A percentile compares a stretch with the other conserved stretches of the same genome.
Evolutionary conservation across 257 asterid genomes (phyloP).

Genomic region (Marsdenia floribunda): DNA sequence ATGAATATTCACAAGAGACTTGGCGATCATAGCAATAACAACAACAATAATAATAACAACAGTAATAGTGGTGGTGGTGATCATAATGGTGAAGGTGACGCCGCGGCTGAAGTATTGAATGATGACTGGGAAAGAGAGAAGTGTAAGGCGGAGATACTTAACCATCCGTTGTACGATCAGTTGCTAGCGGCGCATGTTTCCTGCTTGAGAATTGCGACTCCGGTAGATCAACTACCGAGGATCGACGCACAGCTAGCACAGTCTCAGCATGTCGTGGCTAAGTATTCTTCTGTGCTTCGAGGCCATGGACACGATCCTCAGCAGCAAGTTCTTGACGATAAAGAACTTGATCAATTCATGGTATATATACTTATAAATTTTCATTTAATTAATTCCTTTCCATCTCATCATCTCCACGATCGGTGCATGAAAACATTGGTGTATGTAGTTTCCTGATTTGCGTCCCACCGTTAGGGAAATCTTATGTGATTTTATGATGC

Average conservation of each 20-base stretch:
- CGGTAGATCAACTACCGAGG: constrained; percentile 96
- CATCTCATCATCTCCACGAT: not conserved
- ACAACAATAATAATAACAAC: not conserved
- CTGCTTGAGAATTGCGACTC: constrained; percentile 92
- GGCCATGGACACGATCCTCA: constrained; percentile 53
- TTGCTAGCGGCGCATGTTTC: constrained; percentile 84
- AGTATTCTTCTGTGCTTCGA: constrained; percentile 49
- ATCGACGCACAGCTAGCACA: constrained; percentile 94
- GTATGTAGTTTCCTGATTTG: not conserved
- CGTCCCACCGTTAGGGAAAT: not conserved
- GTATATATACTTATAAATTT: constrained; percentile 24
- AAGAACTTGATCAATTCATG: constrained; percentile 96
- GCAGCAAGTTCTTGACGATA: constrained; percentile 48
- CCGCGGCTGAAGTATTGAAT: constrained; percentile 10
- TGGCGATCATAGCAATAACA: not conserved
- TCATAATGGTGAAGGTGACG: constrained; percentile 7
- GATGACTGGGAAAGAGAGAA: constrained; percentile 76
- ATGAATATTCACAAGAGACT: constrained; percentile 20
- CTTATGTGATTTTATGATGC: constrained; percentile 6
- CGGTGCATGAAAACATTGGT: not conserved
- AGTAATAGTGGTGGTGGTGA: not conserved
- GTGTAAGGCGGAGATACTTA: constrained; percentile 78
- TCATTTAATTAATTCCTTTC: not conserved
- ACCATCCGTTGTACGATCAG: constrained; percentile 84
- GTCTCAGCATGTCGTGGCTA: constrained; percentile 83